Evolutionary conservation across 1,139 yeast genomes (phyloP).

Genomic region (Zhuliangozyma parablackwelliae): DNA sequence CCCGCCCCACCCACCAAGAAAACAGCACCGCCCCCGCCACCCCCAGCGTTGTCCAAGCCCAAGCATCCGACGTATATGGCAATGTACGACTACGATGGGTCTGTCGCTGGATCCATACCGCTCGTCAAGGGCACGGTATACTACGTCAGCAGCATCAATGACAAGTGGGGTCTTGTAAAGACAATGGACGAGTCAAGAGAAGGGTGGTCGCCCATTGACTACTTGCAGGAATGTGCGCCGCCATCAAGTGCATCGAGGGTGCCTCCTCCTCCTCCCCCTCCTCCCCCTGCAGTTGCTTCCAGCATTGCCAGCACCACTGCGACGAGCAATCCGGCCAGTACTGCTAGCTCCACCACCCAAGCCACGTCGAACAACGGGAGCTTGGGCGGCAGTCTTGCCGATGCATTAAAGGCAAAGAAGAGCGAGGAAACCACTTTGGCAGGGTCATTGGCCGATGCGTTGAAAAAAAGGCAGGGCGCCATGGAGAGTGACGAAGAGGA

Average conservation of each 20-base stretch:
- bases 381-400: conserved; percentile 67
- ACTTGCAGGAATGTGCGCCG: conserved; percentile 62
- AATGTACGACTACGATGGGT: conserved; percentile 83
- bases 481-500: conserved; percentile 71
- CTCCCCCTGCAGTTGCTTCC: conserved; percentile 2
- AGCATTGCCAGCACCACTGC: neutral
- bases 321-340: conserved; percentile 7
- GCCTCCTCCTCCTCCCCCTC: conserved; percentile 31
- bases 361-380: conserved; percentile 18
- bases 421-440: conserved; percentile 65
- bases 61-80: conserved; percentile 79
- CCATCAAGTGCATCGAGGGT: conserved; percentile 27
- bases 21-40: conserved; percentile 52
- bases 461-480: conserved; percentile 78
- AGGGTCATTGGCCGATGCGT: conserved; percentile 85
- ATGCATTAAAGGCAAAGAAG: conserved; percentile 65
- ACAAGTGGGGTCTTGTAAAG: conserved; percentile 87
- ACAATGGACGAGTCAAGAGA: conserved; percentile 68
- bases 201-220: conserved; percentile 98
- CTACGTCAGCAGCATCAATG: conserved; percentile 67
- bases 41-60: conserved; percentile 65
- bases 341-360: conserved; percentile 13
- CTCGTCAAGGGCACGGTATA: conserved; percentile 71
- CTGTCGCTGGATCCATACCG: conserved; percentile 78
- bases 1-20: conserved; percentile 37